Base-by-base conservation (phyloP, 371 early-diverging fungal species). In the Haplosporangium sp. region DNA sequence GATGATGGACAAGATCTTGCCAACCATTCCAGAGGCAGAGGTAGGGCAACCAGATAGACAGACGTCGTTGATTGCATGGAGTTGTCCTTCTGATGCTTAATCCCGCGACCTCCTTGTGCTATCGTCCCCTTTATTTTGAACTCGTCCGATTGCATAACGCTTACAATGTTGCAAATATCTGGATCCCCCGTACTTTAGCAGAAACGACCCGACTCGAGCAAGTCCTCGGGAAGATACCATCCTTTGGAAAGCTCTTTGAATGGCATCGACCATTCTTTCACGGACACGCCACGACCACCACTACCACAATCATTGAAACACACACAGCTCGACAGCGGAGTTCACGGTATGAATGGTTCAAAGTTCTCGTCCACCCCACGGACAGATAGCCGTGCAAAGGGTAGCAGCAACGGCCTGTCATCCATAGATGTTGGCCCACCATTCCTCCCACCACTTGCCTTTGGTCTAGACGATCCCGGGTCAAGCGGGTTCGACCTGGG, bases 11-110 rank as follows among this genome's bases (percentile, higher is more conserved):
- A 77, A 77, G 48, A 56, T 68, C n/a, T 45, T 79, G 45, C 79
- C 79, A 9, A 72, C 79, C 3, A 72, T 79, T 46, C 79, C 72
- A 4, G 79, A 72, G 47, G 40, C 54, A 59, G 70, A 80, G 62
- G 79, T 72, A 72, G 38, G 55, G 5, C 18, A 53, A 36, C 41
- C 6, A 41, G 36, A 21, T 18, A 21, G 14, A 21, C 51, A 23
- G 14, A 9, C 38, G 23, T 3, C 38, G 16, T 10, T 48, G 21
- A 40, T 12, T 18, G n/a, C 43, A 45, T 20, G 51, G 21, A 51
- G 13, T 13, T 51, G 51, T 29, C 29, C 20, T 29, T 20, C 29
- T 14, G 41, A 29, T n/a, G n/a, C n/a, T 40, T 7, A 36, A 7
- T 11, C 45, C 11, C 45, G 29, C 29, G 29, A 29, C 29, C 29